A percentile compares a stretch with the other conserved stretches of the same genome.
These are phyloP conservation scores for Grosmannia clavigera DNA, from an alignment of 2,329 filamentous ascomycete species.

Conservation along the genomic window DNA sequence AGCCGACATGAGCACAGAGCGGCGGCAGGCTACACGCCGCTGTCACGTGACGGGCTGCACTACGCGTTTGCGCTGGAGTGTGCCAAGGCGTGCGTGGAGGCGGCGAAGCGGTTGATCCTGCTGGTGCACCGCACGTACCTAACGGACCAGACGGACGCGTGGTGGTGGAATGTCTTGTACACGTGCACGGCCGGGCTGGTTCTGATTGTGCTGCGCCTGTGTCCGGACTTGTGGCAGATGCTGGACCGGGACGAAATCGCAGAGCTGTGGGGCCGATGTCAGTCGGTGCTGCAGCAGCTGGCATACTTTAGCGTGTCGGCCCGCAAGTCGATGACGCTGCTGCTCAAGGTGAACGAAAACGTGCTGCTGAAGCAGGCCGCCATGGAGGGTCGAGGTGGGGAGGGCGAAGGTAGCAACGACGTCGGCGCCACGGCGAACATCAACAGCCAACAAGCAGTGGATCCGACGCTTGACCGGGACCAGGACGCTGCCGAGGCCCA, in stretches of 20 bases:
- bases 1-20: background rate
- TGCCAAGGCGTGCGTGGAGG: slow-evolving; percentile 6
- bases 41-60: slow-evolving; percentile 5
- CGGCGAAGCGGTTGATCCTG: slow-evolving; percentile 3
- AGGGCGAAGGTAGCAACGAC: too few species aligned
- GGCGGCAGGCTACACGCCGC: background rate
- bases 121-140: slow-evolving; percentile 5
- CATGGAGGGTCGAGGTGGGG: background rate
- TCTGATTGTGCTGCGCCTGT: slow-evolving; percentile 6
- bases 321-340: slow-evolving; percentile 5
- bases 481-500: background rate
- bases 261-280: slow-evolving; percentile 5
- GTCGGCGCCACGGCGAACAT: too few species aligned
- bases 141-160: slow-evolving; percentile 3
- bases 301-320: slow-evolving; percentile 6
- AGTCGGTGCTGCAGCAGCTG: slow-evolving; percentile 6
- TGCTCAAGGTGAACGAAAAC: slow-evolving; percentile 7
- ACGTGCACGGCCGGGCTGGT: slow-evolving; percentile 8
- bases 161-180: slow-evolving; percentile 10
- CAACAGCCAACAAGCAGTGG: too few species aligned
- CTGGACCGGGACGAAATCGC: slow-evolving; percentile 4
- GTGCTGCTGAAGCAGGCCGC: slow-evolving; percentile 5
- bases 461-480: background rate
- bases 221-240: slow-evolving; percentile 4
- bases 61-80: slow-evolving; percentile 8